Base-by-base conservation (phyloP, 129 eudicot genomes). In the Pittosporum tobira region DNA sequence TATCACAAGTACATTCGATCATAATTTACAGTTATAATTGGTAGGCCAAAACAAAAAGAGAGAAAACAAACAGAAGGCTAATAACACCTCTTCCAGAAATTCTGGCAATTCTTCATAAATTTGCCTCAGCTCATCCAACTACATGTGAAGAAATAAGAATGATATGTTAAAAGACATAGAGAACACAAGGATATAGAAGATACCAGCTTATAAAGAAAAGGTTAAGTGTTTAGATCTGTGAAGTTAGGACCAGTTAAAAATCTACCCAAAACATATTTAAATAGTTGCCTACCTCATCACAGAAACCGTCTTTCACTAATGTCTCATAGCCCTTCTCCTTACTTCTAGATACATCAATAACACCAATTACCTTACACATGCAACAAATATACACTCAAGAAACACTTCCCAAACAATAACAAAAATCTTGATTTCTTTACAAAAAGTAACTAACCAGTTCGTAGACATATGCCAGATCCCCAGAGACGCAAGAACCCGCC, bases 41-140 rank as follows among this genome's bases (percentile, higher is more conserved):
- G 23, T 54, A 23, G 12, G 36, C 61, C 15, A 65, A 48, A 6
- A n/a, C n/a, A n/a, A n/a, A n/a, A n/a, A n/a, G n/a, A n/a, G n/a
- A n/a, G n/a, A 38, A 59, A 61, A 70, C 20, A 21, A 53, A 66
- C 21, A 37, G 54, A 65, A 49, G 38, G 13, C 18, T 47, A 31
- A 8, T 36, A 38, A 48, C 31, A 91, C 98, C 95, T 91, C 90
- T 51, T 91, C 98, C 52, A 91, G 79, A 79, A 91, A 81, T 54
- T 86, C 94, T 24, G 99, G 96, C 80, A 91, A 77, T 72, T 79
- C 96, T 70, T 91, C 99, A 16, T 91, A 91, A 71, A 91, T 83
- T 75, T 91, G 99, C 75, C 96, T 78, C 82, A 91, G 72, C 73
- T 91, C 99, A 79, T 91, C 99, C 79, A 91, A 75, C 99, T 91